phyloP scores from a whole-genome alignment of 1,284 basidiomycete species.

The Rhodotorula sp. region DNA sequence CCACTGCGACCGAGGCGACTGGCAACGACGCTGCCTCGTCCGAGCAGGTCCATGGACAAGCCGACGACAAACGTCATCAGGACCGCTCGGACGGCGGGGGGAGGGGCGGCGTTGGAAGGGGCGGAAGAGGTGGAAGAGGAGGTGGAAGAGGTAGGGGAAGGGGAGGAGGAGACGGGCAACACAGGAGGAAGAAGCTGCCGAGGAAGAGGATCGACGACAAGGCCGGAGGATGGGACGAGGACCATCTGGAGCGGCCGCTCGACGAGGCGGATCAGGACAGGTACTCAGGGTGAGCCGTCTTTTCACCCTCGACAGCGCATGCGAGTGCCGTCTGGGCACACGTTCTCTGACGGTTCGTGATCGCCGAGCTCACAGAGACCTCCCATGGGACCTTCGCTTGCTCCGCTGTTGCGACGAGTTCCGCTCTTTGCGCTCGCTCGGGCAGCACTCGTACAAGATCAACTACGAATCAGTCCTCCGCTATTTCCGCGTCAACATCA shows the following conservation, averaged over 20 bases:
- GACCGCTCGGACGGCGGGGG: not conserved
- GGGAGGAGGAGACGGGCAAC: not conserved
- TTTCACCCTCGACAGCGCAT: too few relatives aligned
- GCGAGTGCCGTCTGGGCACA: not conserved
- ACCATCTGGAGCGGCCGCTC: conserved; percentile 5
- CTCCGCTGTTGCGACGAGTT: conserved; percentile 20
- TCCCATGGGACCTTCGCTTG: conserved; percentile 15
- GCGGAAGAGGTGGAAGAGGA: not conserved
- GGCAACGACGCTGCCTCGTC: not conserved
- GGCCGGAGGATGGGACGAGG: conserved; percentile 9
- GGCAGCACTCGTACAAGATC: not conserved
- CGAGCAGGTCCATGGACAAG: not conserved
- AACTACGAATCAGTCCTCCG: conserved; percentile 1
- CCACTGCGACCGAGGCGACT: not conserved
- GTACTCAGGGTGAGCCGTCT: conserved; percentile 8
- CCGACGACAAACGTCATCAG: not conserved
- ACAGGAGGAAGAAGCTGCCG: conserved; percentile 9
- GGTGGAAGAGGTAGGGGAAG: not conserved
- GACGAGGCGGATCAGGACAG: conserved; percentile 8
- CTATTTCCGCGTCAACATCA: conserved; percentile 8
- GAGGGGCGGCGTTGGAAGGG: not conserved
- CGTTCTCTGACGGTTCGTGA: not conserved
- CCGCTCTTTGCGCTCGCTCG: conserved; percentile 8
- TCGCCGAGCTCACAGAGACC: not conserved
- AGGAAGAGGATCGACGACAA: conserved; percentile 10